Evolutionary conservation across 768 basidiomycete genomes (phyloP), one percentile per base, ranked within the genome.

Genomic region (Serendipita vermifera): DNA sequence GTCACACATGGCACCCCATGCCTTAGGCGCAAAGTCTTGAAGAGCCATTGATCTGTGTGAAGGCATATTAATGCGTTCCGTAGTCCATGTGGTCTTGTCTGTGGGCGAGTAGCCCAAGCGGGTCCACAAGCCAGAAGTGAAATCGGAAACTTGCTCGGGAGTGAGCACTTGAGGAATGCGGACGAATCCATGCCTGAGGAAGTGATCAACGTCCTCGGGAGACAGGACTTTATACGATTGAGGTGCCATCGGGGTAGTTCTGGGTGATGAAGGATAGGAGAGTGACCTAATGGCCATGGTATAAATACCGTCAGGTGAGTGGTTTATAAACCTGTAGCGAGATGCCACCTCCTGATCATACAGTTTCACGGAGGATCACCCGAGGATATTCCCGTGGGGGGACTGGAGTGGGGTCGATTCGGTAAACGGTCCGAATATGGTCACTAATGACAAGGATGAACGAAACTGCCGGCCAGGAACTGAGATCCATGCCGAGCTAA

Each of bases 1-100:
- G 57, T 81, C 80, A 57, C 73, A 72, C 41, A 83, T 83, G 7
- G 79, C 78, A 17, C 69, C 73, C 79, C 79, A 82, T 22, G 77
- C 78, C 69, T 75, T 78, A 2, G 80, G 77, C 7, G 78, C 72
- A 62, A 79, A 79, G 1, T 64, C 69, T 3, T 71, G 65, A n/a
- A 79, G 74, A 39, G 62, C 64, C 58, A 75, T 74, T 17, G 74
- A 66, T 41, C 64, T 71, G 60, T 75, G 75, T 65, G 67, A 73
- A 2, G 80, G 80, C 76, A 82, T 76, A 63, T 80, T 78, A 36
- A 74, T 57, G 33, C 62, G 33, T 39, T 69, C 62, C 78, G 78
- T 40, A 65, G 69, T 66, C 77, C 79, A 81, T n/a, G 77, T 77
- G 11, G 73, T 66, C 62, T 75, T 77, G 62, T 82, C 77, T 38